phyloP scores from a whole-genome alignment of 2,329 filamentous ascomycete species.

The Mycogone perniciosa region DNA sequence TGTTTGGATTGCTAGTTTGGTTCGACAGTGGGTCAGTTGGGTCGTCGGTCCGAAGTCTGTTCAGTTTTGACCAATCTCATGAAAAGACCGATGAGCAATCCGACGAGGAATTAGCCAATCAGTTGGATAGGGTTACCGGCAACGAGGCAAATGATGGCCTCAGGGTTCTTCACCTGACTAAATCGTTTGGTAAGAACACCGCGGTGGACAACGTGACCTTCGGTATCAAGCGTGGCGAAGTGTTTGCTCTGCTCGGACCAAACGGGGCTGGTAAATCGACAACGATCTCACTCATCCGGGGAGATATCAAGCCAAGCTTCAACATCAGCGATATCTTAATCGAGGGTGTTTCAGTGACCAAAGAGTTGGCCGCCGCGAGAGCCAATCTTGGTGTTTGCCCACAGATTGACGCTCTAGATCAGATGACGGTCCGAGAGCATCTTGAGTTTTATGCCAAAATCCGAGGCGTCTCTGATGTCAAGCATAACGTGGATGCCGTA shows the following conservation, averaged over 20 bases:
- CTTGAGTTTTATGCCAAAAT: constrained; percentile 81
- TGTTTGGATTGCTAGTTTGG: constrained; percentile 71
- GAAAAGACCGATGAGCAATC: constrained; percentile 27
- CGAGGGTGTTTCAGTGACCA: constrained; percentile 69
- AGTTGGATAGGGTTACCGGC: constrained; percentile 54
- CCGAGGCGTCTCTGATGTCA: constrained; percentile 67
- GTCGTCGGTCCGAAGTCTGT: constrained; percentile 39
- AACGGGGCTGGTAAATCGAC: constrained; percentile 91
- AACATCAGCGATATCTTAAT: constrained; percentile 75
- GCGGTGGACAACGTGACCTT: constrained; percentile 90
- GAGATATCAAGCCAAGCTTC: constrained; percentile 69
- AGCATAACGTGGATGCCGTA: constrained; percentile 71
- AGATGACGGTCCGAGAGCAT: constrained; percentile 85
- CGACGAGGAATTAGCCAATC: constrained; percentile 58
- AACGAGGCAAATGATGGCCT: constrained; percentile 50
- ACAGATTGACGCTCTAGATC: constrained; percentile 80
- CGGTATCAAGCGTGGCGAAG: constrained; percentile 69
- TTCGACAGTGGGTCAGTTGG: constrained; percentile 69
- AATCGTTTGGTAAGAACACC: constrained; percentile 66
- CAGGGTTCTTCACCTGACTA: constrained; percentile 72
- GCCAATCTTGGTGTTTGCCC: constrained; percentile 84
- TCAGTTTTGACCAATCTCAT: constrained; percentile 27
- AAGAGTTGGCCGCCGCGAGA: constrained; percentile 64
- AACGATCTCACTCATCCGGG: constrained; percentile 80
- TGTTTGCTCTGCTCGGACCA: constrained; percentile 83